Conservation (phyloP, 2,329 filamentous ascomycete species). For the Xylariaceae sp. region DNA sequence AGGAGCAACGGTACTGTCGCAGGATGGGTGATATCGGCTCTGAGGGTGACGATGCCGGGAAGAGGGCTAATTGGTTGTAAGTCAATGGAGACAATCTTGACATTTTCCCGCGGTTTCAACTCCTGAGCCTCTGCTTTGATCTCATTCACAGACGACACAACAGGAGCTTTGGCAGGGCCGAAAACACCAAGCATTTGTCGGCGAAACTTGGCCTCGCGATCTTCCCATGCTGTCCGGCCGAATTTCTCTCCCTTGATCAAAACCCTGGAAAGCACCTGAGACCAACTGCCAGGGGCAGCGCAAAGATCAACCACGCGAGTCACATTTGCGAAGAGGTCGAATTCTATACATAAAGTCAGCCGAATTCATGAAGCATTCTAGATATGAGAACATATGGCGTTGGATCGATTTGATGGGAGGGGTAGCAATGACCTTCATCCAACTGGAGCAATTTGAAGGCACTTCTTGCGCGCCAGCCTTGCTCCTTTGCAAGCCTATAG, state of each 20-base stretch:
- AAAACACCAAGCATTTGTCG: constrained; percentile 55
- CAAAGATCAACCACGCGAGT: constrained; percentile 93
- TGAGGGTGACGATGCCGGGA: constrained; percentile 84
- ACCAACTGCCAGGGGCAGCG: constrained; percentile 94
- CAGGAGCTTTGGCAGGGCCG: constrained; percentile 28
- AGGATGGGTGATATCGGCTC: constrained; percentile 95
- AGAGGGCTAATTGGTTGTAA: constrained; percentile 93
- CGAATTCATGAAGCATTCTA: not conserved
- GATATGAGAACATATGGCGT: not conserved
- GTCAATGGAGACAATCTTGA: constrained; percentile 94
- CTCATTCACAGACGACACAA: constrained; percentile 23
- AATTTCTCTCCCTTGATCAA: constrained; percentile 92
- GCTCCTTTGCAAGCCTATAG: constrained; percentile 95
- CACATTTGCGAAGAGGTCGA: constrained; percentile 86
- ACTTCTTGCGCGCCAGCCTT: constrained; percentile 94
- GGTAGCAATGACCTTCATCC: constrained; percentile 57
- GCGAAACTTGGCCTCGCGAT: constrained; percentile 65
- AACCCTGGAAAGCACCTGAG: constrained; percentile 88
- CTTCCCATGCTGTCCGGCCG: constrained; percentile 78
- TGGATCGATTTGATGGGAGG: constrained; percentile 6
- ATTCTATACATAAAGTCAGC: constrained; percentile 51
- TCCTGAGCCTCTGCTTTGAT: constrained; percentile 24
- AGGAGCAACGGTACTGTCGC: constrained; percentile 88
- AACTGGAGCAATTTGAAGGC: constrained; percentile 97
- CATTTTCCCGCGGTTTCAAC: constrained; percentile 54